Conservation (phyloP, 805 yeast species). For the Saccharomyces jurei region DNA sequence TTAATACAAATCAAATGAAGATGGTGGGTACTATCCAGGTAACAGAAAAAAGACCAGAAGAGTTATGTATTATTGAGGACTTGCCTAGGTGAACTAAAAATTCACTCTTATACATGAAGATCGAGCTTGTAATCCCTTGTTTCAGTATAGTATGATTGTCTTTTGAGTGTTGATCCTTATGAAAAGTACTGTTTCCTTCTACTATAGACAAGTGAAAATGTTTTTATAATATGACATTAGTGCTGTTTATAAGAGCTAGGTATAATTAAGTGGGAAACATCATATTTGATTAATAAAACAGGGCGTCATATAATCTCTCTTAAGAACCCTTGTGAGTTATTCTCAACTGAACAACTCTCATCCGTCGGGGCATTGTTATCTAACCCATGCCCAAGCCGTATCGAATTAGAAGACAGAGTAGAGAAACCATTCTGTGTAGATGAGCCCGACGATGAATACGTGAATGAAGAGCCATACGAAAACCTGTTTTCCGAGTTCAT, state of each 20-base stretch:
- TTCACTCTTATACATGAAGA: background rate
- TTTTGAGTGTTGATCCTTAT: background rate
- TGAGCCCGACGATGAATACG: slow-evolving; percentile 14
- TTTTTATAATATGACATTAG: background rate
- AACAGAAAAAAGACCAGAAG: background rate
- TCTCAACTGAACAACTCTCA: background rate
- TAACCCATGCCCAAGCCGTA: slow-evolving; percentile 5
- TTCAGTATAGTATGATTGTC: background rate
- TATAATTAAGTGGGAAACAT: background rate
- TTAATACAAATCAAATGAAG: background rate
- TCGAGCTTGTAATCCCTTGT: background rate
- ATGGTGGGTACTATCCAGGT: background rate
- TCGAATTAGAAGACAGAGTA: slow-evolving; percentile 13
- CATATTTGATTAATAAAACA: background rate
- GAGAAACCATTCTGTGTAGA: slow-evolving; percentile 13
- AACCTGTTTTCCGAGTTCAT: slow-evolving; percentile 6
- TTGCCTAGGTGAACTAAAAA: background rate
- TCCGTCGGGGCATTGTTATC: background rate
- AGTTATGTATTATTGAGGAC: background rate
- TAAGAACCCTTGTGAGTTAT: slow-evolving; percentile 14
- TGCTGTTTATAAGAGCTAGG: background rate
- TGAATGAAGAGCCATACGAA: slow-evolving; percentile 13
- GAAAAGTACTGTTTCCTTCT: background rate
- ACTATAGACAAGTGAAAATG: background rate
- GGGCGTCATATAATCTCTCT: slow-evolving; percentile 14